phyloP scores from a whole-genome alignment of 148 eudicot genomes.

The Amaranthus palmeri region DNA sequence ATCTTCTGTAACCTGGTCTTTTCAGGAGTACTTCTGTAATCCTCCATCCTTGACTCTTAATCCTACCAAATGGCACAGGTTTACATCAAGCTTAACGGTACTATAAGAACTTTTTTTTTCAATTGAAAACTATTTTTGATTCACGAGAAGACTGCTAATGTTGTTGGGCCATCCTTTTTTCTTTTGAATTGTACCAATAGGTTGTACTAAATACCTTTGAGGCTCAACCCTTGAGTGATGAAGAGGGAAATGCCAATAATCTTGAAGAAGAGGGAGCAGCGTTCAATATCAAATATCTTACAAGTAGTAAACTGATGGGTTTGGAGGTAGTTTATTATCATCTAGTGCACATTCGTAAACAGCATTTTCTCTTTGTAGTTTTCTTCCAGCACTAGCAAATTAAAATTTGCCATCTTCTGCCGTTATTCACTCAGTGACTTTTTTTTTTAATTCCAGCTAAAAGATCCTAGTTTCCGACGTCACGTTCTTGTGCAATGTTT shows the following conservation, averaged over 20 bases:
- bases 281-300: constrained; percentile 91
- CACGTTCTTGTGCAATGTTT: constrained; percentile 93
- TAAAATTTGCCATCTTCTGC: background rate
- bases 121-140: background rate
- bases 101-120: background rate
- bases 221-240: constrained; percentile 97
- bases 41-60: constrained; percentile 63
- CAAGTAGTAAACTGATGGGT: constrained; percentile 98
- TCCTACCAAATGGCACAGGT: constrained; percentile 81
- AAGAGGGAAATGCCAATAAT: constrained; percentile 83
- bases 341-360: background rate
- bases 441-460: constrained; percentile 49
- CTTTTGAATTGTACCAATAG: constrained; percentile 32
- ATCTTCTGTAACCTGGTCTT: background rate
- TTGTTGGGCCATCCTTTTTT: background rate
- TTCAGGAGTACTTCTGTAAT: constrained; percentile 82
- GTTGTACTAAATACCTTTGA: constrained; percentile 86
- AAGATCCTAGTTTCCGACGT: constrained; percentile 97
- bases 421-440: constrained; percentile 5
- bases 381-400: background rate
- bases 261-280: constrained; percentile 89
- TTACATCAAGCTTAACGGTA: constrained; percentile 82
- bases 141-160: background rate
- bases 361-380: background rate
- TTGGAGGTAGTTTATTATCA: constrained; percentile 58